phyloP scores from a whole-genome alignment of 1,284 basidiomycete species.

The Malassezia dermatis region DNA sequence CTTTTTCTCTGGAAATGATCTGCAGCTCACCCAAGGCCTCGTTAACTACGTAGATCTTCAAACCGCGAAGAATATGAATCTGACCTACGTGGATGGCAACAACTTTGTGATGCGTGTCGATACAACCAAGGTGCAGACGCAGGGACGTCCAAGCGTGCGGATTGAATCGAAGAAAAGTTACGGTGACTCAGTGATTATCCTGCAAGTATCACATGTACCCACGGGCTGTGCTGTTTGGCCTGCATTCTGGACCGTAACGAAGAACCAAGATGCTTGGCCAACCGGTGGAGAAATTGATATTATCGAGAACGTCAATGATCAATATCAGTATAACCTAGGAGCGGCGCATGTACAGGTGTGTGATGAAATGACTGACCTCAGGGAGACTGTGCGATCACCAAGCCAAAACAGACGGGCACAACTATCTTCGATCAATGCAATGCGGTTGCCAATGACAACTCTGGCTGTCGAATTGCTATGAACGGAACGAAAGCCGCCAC shows the following conservation, averaged over 20 bases:
- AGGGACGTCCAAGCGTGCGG: slow-evolving; percentile 34
- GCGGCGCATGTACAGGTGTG: slow-evolving; percentile 29
- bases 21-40: slow-evolving; percentile 36
- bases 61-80: slow-evolving; percentile 25
- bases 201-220: slow-evolving; percentile 40
- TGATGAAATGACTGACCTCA: slow-evolving; percentile 20
- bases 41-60: slow-evolving; percentile 29
- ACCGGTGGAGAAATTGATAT: slow-evolving; percentile 45
- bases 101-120: slow-evolving; percentile 38
- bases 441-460: slow-evolving; percentile 19
- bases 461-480: slow-evolving; percentile 36
- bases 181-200: slow-evolving; percentile 37
- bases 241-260: slow-evolving; percentile 44
- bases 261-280: slow-evolving; percentile 28
- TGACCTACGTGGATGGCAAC: slow-evolving; percentile 29
- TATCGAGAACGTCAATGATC: slow-evolving; percentile 42
- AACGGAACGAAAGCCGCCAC: slow-evolving; percentile 28
- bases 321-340: slow-evolving; percentile 27
- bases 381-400: not conserved
- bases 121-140: slow-evolving; percentile 19
- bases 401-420: slow-evolving; percentile 19
- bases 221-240: slow-evolving; percentile 43
- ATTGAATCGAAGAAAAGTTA: slow-evolving; percentile 33
- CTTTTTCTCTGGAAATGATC: slow-evolving; percentile 23
- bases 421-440: slow-evolving; percentile 33